Evolutionary conservation across 352 stramenopile species (phyloP).

Genomic region (Globisporangium middletonii): DNA sequence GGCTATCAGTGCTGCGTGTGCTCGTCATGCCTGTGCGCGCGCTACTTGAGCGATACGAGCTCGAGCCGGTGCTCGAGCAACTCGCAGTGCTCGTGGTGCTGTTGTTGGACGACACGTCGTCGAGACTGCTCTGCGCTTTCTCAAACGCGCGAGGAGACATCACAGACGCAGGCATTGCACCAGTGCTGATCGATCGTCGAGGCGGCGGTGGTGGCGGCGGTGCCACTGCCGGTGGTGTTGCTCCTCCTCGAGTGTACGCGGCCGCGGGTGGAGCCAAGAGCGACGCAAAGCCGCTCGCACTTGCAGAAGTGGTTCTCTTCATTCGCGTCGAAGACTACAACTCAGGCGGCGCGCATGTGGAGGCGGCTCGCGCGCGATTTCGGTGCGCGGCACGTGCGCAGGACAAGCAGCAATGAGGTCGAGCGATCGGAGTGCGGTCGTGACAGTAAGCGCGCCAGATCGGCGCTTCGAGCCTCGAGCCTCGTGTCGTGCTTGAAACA

Average conservation of each 20-base stretch:
- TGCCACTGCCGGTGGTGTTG: neutral
- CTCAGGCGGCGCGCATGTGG: too few species aligned
- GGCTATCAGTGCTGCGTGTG: neutral
- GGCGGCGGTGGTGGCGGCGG: neutral
- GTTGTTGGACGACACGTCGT: constrained; percentile 4
- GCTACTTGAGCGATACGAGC: neutral
- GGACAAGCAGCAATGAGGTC: neutral
- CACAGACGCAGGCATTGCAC: neutral
- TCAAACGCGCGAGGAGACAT: neutral
- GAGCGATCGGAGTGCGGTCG: neutral
- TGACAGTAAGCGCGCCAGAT: neutral
- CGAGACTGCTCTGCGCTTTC: neutral
- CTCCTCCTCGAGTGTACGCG: constrained; percentile 1
- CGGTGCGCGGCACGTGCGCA: neutral
- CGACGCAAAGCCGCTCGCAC: constrained; percentile 4
- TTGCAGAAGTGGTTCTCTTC: constrained; percentile 7
- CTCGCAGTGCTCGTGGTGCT: constrained; percentile 2
- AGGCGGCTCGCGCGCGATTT: too few species aligned
- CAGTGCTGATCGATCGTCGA: neutral
- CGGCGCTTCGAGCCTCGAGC: neutral
- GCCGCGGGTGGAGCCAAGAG: constrained; percentile 7
- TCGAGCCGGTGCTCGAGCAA: neutral
- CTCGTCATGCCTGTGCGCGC: neutral
- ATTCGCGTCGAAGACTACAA: constrained; percentile 1
- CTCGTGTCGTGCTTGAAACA: too few species aligned